Base-by-base conservation (phyloP, 306 rosid species). In the Citrullus amarus region DNA sequence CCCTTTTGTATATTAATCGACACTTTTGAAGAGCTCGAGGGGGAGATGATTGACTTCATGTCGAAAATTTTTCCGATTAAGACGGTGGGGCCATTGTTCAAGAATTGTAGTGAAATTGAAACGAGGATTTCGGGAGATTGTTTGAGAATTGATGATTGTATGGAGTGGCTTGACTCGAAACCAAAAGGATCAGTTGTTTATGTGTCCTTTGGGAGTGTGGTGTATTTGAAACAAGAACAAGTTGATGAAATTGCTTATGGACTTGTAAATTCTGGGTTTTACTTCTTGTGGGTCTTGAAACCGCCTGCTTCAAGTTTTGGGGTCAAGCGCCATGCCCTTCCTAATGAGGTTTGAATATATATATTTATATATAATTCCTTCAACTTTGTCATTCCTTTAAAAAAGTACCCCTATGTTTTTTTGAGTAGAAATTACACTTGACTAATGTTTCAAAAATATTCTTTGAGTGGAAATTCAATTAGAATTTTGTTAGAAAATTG, bases 201-300 rank as follows among this genome's bases (percentile, higher is more conserved):
- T 38, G 82, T 86, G 36, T 83, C 88, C 5, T 86, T 86, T 58
- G 88, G 88, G 17, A 86, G 84, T 25, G 46, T 80, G 7, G 84
- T 74, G 11, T 25, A 74, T 69, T 36, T 86, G 69, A 83, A 78
- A 38, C 86, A 86, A 66, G 77, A 83, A 7, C 86, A 83, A 36
- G 62, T 86, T 12, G 81, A 86, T 11, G 88, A 86, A 79, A 80
- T 86, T 11, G 84, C 88, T 66, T 66, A 74, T 32, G 88, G 69
- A 5, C 14, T 86, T 2, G 5, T 53, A 12, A 78, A 54, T 20
- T 80, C 86, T 13, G 79, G 81, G 9, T 69, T 86, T 3, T 59
- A 54, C 1, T 86, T 86, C 78, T 46, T 86, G 51, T 86, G 88
- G 88, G 86, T 83, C 20, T 8, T 86, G 69, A 85, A 68, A 48